Percentiles rank a stretch among this genome's conserved stretches.
phyloP scores from a whole-genome alignment of 2,329 filamentous ascomycete genomes.

The Trichophyton equinum region DNA sequence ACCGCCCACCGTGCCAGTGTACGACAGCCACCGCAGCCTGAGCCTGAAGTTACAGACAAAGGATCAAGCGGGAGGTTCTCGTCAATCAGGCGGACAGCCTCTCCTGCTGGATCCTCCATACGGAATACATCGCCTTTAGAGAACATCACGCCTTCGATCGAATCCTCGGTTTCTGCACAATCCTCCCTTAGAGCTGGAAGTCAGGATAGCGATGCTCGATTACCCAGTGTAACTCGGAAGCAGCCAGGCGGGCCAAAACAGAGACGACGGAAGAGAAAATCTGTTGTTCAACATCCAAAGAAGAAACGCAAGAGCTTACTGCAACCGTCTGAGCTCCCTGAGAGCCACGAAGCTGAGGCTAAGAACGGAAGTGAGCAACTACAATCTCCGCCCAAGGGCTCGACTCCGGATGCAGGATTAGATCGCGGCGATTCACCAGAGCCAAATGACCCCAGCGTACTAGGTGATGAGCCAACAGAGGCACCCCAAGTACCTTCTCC shows the following conservation, averaged over 20 bases:
- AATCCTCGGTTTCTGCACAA: background rate
- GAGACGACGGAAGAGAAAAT: conserved; percentile 12
- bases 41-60: background rate
- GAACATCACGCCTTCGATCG: background rate
- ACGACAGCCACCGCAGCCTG: background rate
- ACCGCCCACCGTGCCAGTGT: background rate
- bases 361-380: background rate
- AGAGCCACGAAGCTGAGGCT: background rate
- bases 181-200: background rate
- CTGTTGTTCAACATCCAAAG: conserved; percentile 8
- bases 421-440: background rate
- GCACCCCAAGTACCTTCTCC: background rate
- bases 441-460: background rate
- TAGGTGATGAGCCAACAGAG: background rate
- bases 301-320: conserved; percentile 8
- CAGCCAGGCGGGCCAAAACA: background rate
- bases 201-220: background rate
- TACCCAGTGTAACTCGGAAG: background rate
- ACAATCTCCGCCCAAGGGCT: background rate
- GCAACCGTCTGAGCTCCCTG: background rate
- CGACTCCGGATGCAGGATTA: background rate
- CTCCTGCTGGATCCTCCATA: background rate
- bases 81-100: background rate
- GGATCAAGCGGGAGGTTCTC: background rate
- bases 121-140: background rate